phyloP scores from a whole-genome alignment of 768 basidiomycete genomes.

The Leccinellum rugosiceps region DNA sequence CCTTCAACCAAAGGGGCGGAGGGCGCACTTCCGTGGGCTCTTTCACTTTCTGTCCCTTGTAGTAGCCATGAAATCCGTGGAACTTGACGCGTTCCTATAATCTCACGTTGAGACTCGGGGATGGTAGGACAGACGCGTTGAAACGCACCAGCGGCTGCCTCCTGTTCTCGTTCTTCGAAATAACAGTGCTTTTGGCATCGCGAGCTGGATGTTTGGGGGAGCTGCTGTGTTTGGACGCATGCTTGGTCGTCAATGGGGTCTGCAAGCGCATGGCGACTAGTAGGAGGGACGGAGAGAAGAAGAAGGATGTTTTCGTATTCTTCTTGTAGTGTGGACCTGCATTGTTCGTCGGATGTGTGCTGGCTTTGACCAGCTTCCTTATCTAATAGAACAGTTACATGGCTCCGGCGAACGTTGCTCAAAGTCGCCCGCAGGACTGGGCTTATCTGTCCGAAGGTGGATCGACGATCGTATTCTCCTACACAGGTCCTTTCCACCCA shows the following conservation, averaged over 20 bases:
- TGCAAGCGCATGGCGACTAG: conserved; percentile 15
- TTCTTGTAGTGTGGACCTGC: not conserved
- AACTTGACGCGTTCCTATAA: conserved; percentile 15
- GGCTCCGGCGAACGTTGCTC: conserved; percentile 15
- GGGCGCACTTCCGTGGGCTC: conserved; percentile 37
- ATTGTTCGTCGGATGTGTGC: conserved; percentile 22
- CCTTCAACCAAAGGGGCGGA: conserved; percentile 32
- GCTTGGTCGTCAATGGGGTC: conserved; percentile 8
- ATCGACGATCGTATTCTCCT: conserved; percentile 85
- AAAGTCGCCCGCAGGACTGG: conserved; percentile 58
- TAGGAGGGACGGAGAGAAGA: not conserved
- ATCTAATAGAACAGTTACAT: too few relatives aligned
- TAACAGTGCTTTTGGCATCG: not conserved
- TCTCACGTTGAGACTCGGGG: conserved; percentile 1
- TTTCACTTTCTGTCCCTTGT: conserved; percentile 14
- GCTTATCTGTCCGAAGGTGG: conserved; percentile 90
- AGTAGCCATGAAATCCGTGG: conserved; percentile 8
- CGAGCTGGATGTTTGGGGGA: conserved; percentile 15
- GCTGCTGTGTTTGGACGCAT: not conserved
- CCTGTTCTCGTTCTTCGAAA: conserved; percentile 3
- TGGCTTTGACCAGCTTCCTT: not conserved
- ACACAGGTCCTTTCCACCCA: conserved; percentile 52
- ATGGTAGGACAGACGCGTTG: not conserved
- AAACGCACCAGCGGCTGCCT: conserved; percentile 5
- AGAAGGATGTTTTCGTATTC: not conserved